phyloP scores from a whole-genome alignment of 345 rosid genomes.

The Hibiscus syriacus region DNA sequence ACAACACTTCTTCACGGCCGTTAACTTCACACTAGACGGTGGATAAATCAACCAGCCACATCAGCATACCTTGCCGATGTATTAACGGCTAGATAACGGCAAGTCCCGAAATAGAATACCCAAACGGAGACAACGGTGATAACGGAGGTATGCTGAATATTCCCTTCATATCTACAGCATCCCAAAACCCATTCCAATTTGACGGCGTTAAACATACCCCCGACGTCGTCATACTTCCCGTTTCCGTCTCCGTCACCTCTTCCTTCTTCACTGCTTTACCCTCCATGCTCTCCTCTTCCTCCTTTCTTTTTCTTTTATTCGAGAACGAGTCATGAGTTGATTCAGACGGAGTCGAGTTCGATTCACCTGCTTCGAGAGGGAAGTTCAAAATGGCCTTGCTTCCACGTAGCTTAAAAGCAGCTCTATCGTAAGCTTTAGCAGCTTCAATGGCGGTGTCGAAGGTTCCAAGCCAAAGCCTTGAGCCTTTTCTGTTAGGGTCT shows the following conservation, averaged over 20 bases:
- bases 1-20: background rate
- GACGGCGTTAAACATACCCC: constrained; percentile 71
- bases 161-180: constrained; percentile 43
- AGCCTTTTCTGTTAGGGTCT: constrained; percentile 78
- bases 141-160: constrained; percentile 73
- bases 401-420: constrained; percentile 79
- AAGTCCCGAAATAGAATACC: constrained; percentile 24
- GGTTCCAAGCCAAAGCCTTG: constrained; percentile 87
- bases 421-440: constrained; percentile 79
- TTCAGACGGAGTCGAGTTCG: background rate
- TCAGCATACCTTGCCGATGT: background rate
- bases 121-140: constrained; percentile 73
- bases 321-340: constrained; percentile 5
- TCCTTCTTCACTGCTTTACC: constrained; percentile 10
- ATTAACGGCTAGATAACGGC: constrained; percentile 23
- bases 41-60: background rate
- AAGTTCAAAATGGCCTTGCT: constrained; percentile 87
- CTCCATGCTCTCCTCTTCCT: constrained; percentile 16
- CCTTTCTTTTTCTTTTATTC: constrained; percentile 35
- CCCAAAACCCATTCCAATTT: constrained; percentile 84
- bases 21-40: background rate
- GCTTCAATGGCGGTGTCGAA: constrained; percentile 79
- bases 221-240: constrained; percentile 7
- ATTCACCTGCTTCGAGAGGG: constrained; percentile 59
- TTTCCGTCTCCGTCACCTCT: constrained; percentile 2